Evolutionary conservation across 495 filamentous ascomycete genomes (phyloP).

Genomic region (Trichoderma gamsii): DNA sequence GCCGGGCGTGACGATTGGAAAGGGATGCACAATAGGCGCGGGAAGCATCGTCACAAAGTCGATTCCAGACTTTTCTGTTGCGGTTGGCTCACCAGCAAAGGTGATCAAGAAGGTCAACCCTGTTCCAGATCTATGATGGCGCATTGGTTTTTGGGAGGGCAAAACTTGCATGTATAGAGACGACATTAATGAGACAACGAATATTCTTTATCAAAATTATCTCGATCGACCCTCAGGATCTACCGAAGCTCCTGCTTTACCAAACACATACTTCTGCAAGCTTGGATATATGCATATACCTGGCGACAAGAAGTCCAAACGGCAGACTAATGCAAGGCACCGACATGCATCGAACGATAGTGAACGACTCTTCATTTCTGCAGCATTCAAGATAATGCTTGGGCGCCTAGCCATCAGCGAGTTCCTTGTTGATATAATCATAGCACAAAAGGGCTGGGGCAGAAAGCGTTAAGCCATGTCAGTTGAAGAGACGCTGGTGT

Average conservation of each 20-base stretch:
- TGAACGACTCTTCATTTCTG: background rate
- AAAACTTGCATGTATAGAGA: background rate
- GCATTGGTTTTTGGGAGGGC: background rate
- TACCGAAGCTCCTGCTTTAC: background rate
- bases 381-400: background rate
- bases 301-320: background rate
- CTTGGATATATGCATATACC: background rate
- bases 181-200: slow-evolving; percentile 6
- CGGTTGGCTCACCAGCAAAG: slow-evolving; percentile 24
- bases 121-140: slow-evolving; percentile 40
- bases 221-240: background rate
- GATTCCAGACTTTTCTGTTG: slow-evolving; percentile 34
- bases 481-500: too few relatives aligned
- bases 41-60: slow-evolving; percentile 44
- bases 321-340: background rate
- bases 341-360: background rate
- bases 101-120: slow-evolving; percentile 26
- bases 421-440: background rate
- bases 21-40: slow-evolving; percentile 41
- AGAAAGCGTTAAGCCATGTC: background rate
- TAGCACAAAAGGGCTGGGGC: background rate
- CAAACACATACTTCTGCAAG: background rate
- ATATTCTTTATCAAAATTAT: background rate
- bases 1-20: slow-evolving; percentile 42
- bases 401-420: background rate